Evolutionary conservation across 495 filamentous ascomycete species (phyloP).

Genomic region (Darksidea phi): DNA sequence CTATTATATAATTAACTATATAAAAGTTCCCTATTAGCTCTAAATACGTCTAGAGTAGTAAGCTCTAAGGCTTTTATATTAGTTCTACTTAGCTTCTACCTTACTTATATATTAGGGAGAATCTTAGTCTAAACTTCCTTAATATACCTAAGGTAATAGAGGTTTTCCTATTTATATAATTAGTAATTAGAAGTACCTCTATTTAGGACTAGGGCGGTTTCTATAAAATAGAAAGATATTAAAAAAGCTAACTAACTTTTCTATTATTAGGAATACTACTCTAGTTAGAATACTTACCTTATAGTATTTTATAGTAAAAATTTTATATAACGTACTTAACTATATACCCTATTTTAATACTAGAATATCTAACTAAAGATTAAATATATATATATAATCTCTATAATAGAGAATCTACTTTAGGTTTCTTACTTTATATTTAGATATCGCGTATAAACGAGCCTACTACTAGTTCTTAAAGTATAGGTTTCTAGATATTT

Average conservation of each 20-base stretch:
- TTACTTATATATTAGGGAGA: slow-evolving; percentile 1
- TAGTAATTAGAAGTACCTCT: slow-evolving; percentile 9
- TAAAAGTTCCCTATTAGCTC: background rate
- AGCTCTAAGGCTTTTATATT: slow-evolving; percentile 12
- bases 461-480: slow-evolving; percentile 12
- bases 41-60: slow-evolving; percentile 4
- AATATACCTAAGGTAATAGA: slow-evolving; percentile 4
- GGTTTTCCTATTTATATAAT: slow-evolving; percentile 1
- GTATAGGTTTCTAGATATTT: slow-evolving; percentile 19
- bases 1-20: background rate
- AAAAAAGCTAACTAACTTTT: too few relatives aligned
- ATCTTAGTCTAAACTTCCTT: slow-evolving; percentile 5
- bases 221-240: too few relatives aligned
- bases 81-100: slow-evolving; percentile 1
- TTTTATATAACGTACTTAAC: slow-evolving; percentile 13
- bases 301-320: slow-evolving; percentile 11
- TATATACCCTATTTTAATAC: slow-evolving; percentile 9
- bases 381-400: slow-evolving; percentile 11
- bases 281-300: slow-evolving; percentile 8
- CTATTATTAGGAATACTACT: too few relatives aligned
- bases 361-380: slow-evolving; percentile 13
- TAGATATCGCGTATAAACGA: slow-evolving; percentile 8
- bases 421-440: slow-evolving; percentile 14
- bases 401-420: slow-evolving; percentile 15
- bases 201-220: too few relatives aligned